Conservation (phyloP, 2,329 filamentous ascomycete species). For the Ophiostoma australiae region DNA sequence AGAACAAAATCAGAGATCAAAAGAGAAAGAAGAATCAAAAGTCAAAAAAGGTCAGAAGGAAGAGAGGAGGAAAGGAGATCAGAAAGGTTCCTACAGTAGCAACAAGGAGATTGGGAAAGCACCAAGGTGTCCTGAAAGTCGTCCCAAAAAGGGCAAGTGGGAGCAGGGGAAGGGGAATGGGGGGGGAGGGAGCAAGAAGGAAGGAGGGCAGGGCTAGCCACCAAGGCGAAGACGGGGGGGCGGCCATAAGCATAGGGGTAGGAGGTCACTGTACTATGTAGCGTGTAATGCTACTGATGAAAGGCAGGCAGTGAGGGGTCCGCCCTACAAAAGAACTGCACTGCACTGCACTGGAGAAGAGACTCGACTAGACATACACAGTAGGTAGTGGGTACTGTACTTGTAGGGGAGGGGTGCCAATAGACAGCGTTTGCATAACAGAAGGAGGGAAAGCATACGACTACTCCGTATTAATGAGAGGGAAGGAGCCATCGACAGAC, state of each 20-base stretch:
- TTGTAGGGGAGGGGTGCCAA: constrained; percentile 2
- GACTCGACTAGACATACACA: not conserved
- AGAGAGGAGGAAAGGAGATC: constrained; percentile 11
- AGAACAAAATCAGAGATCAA: constrained; percentile 14
- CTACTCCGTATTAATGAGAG: not conserved
- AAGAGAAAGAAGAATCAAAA: constrained; percentile 13
- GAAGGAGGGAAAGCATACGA: not conserved
- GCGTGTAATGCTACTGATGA: not conserved
- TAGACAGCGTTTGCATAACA: not conserved
- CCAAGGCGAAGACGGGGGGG: not conserved
- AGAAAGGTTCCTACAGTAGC: not conserved
- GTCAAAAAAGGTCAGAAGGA: constrained; percentile 7
- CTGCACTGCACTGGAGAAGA: not conserved
- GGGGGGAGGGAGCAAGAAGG: constrained; percentile 5
- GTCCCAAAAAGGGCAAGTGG: constrained; percentile 22
- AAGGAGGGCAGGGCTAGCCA: too few species aligned
- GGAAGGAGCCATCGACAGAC: not conserved
- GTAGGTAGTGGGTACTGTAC: not conserved
- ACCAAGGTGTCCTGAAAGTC: constrained; percentile 25
- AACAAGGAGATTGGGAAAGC: constrained; percentile 9
- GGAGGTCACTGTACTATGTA: not conserved
- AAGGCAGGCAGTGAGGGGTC: constrained; percentile 12
- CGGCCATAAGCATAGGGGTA: constrained; percentile 12
- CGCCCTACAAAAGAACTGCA: constrained; percentile 9
- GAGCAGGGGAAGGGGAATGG: constrained; percentile 11